Evolutionary conservation across 164 flowering plant species (phyloP).

Genomic region (Chimonanthus salicifolius): DNA sequence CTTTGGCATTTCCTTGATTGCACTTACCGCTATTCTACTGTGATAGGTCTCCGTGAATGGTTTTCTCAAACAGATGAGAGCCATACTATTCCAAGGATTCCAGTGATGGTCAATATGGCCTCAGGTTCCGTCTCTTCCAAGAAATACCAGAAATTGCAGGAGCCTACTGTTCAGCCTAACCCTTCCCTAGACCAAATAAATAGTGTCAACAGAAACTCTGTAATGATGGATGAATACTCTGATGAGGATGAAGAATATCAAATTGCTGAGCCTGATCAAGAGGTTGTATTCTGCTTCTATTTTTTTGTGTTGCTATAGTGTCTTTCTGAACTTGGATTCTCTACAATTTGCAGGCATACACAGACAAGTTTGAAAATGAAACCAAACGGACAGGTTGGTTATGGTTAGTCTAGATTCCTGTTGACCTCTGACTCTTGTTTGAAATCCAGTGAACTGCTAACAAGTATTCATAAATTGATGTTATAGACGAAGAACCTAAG

Average conservation of each 20-base stretch:
- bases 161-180: conserved; percentile 33
- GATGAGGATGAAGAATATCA: conserved; percentile 97
- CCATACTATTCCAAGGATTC: conserved; percentile 67
- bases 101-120: conserved; percentile 92
- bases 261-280: conserved; percentile 63
- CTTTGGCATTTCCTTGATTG: conserved; percentile 1
- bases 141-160: conserved; percentile 41
- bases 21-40: background rate
- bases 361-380: conserved; percentile 41
- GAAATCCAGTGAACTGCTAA: conserved; percentile 7
- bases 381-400: conserved; percentile 51
- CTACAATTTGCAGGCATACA: conserved; percentile 39
- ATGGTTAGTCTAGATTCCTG: background rate
- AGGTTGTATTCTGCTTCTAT: conserved; percentile 40
- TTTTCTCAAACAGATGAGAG: conserved; percentile 93
- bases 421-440: background rate
- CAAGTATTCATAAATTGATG: conserved; percentile 25
- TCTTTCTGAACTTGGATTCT: conserved; percentile 15
- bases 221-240: conserved; percentile 80
- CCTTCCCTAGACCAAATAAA: conserved; percentile 53
- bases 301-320: background rate
- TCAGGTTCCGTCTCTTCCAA: conserved; percentile 56
- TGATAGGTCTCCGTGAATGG: conserved; percentile 91
- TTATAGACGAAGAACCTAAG: conserved; percentile 59
- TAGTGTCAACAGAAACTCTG: conserved; percentile 59